Evolutionary conservation across 306 rosid genomes (phyloP), one percentile per base, ranked within the genome.

Genomic region (Carpinus fangiana): DNA sequence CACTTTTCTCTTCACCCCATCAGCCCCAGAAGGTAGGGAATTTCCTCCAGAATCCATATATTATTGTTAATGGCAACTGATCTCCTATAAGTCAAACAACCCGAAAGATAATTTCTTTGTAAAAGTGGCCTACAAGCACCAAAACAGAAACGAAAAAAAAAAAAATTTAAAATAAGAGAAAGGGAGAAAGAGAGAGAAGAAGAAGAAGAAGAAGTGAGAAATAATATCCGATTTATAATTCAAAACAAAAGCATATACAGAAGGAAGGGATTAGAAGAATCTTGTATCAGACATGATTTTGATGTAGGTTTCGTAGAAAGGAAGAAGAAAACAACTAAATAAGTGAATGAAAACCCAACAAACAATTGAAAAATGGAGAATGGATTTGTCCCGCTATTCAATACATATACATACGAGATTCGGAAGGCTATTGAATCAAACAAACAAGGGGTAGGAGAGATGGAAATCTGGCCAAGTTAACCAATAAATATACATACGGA

Each of bases 1-100:
- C 79, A 90, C 97, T 67, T 89, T 92, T 68, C 97, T 86, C 91
- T 92, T 92, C 78, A 92, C 89, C 28, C 87, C 97, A 72, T 92
- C 97, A 62, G 95, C 88, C 5, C 89, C 92, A 74, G 97, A 92
- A 43, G 90, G 88, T 38, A 92, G 82, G 53, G 95, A 92, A 85
- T 92, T 92, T 54, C 93, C 93, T 62, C 96, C 88, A 4, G 86
- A 41, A 79, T 91, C 97, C 97, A 91, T 88, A 38, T 3, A 41
- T 41, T 48, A 48, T 48, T 48, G 52, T 48, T 48, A 48, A 11
- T 10, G 52, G 52, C 52, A 59, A 10, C 36, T 59, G 36, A 59
- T 59, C 65, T 59, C 65, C 65, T 55, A 55, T n/a, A 20, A 2
- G 26, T 55, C 28, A 41, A 55, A 55, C 12, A 8, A 55, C 61